Evolutionary conservation across 805 yeast species (phyloP), one percentile per base, ranked within the genome.

Genomic region (Saturnispora diversa): DNA sequence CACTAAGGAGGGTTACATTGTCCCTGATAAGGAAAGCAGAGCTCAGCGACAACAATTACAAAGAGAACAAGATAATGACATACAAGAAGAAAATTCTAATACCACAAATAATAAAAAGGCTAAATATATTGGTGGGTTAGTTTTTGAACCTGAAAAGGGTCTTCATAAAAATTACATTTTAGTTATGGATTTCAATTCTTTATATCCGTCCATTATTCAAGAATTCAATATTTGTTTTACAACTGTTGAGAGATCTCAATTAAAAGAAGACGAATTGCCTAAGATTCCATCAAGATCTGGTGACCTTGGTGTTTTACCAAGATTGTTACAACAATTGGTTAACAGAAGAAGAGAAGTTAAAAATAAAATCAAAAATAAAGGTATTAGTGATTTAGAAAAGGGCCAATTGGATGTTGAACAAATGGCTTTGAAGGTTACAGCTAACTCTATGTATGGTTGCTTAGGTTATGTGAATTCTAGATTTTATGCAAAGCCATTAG

Each of bases 361-460:
- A 58, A 80, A 77, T 50, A 63, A 86, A 27, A 72, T 92, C 71
- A 87, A 86, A 52, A 80, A 77, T 49, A 80, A 88, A 25, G 70
- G 72, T 32, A 75, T 79, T 17, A 69, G 79, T 0, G 67, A 77
- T 0, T 63, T 68, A 40, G 87, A 84, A 56, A 75, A 63, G 42
- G 81, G 84, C 0, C 96, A 90, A 55, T 86, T 82, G 68, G 97
- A 92, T 59, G 87, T 88, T 55, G 85, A 88, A 55, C 98, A 92
- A 62, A 94, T 83, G 59, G 97, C 98, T 0, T 73, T 92, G 58
- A 92, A 92, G 59, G 70, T 92, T 57, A 94, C 98, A 2, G 98
- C 98, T 22, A 92, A 92, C 63, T 92, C 98, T n/a, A 90, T 92
- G 97, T 92, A 92, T 64, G 98, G 98, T 56, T 92, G 97, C 73